Evolutionary conservation across 1,284 basidiomycete genomes (phyloP).

Genomic region (Tylopilus sp.): DNA sequence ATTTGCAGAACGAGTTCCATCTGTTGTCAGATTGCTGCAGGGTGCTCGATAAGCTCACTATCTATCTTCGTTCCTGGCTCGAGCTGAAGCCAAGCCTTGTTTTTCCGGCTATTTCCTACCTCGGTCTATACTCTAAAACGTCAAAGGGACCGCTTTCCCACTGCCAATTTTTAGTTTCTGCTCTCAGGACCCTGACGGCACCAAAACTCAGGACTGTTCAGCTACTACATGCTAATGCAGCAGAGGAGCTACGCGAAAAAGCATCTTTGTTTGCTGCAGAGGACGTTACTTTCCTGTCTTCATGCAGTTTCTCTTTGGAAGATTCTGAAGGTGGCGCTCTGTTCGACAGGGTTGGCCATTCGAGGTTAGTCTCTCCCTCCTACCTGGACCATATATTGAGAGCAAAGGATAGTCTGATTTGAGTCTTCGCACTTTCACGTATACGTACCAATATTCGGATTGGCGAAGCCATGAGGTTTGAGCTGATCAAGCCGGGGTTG

Average conservation of each 20-base stretch:
- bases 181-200: slow-evolving; percentile 25
- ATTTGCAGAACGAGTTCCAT: slow-evolving; percentile 26
- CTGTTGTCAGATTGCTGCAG: slow-evolving; percentile 27
- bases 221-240: slow-evolving; percentile 17
- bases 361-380: background rate
- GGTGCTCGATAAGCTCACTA: slow-evolving; percentile 24
- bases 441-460: background rate
- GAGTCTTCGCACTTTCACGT: background rate
- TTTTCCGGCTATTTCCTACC: slow-evolving; percentile 25
- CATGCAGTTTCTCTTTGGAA: slow-evolving; percentile 23
- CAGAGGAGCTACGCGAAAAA: slow-evolving; percentile 13
- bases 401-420: background rate
- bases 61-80: slow-evolving; percentile 26
- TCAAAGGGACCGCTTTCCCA: slow-evolving; percentile 12
- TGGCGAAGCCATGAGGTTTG: background rate
- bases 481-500: background rate
- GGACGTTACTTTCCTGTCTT: slow-evolving; percentile 11
- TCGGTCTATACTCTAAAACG: slow-evolving; percentile 24
- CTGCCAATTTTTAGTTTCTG: slow-evolving; percentile 16
- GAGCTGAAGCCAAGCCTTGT: slow-evolving; percentile 19
- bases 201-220: slow-evolving; percentile 22
- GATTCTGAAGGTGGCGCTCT: slow-evolving; percentile 19
- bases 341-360: background rate
- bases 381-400: background rate
- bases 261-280: slow-evolving; percentile 1